Percentiles rank a stretch among this genome's conserved stretches.
Conservation (phyloP, 1,284 basidiomycete genomes). For the Tilletia caries region DNA sequence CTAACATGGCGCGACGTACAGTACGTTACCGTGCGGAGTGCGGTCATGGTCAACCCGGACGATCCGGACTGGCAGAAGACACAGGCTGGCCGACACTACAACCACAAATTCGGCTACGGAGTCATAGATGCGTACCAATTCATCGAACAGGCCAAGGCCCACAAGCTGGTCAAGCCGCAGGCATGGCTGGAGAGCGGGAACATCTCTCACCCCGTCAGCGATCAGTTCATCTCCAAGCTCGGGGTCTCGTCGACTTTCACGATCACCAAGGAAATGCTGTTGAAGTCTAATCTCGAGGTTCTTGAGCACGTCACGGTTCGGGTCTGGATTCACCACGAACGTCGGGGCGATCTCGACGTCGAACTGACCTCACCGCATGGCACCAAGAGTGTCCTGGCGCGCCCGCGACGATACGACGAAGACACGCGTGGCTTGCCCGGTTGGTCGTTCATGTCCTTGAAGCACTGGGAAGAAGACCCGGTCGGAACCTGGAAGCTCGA, state of each 20-base stretch:
- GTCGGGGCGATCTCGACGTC: conserved; percentile 89
- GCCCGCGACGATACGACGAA: conserved; percentile 68
- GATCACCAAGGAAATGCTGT: conserved; percentile 70
- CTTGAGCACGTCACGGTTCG: conserved; percentile 90
- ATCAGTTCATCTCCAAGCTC: conserved; percentile 61
- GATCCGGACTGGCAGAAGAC: conserved; percentile 94
- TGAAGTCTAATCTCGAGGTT: conserved; percentile 73
- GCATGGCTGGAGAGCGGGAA: conserved; percentile 63
- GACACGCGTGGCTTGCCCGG: conserved; percentile 74
- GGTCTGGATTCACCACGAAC: conserved; percentile 84
- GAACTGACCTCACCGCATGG: conserved; percentile 81
- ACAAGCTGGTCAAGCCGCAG: conserved; percentile 90
- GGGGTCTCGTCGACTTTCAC: conserved; percentile 69
- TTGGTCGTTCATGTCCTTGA: conserved; percentile 97
- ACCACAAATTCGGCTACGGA: conserved; percentile 97
- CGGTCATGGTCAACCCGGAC: conserved; percentile 74
- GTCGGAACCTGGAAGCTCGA: conserved; percentile 87
- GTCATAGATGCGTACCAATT: conserved; percentile 78
- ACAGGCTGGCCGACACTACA: conserved; percentile 73
- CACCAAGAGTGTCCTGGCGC: conserved; percentile 78
- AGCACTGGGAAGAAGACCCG: conserved; percentile 96
- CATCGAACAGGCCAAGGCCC: conserved; percentile 74
- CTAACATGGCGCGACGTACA: conserved; percentile 96
- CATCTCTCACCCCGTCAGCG: conserved; percentile 28
- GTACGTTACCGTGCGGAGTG: conserved; percentile 77